These are phyloP conservation scores for Ophiostoma sp. DNA, from an alignment of 2,329 filamentous ascomycete genomes.

Conservation along the genomic window DNA sequence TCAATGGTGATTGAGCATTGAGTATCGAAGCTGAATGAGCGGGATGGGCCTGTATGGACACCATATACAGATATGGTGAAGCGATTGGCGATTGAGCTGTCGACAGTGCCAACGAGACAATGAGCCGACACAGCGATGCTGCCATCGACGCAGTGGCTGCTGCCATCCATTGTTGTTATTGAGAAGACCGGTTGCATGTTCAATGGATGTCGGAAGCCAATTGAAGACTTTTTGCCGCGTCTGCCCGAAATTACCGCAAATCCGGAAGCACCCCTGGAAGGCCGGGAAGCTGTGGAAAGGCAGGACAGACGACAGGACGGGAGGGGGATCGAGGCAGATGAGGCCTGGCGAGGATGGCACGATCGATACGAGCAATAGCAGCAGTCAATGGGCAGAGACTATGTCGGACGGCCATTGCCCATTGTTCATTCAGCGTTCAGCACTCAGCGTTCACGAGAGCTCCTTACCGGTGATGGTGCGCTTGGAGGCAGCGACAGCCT, in stretches of 20 bases:
- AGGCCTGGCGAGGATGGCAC: background rate
- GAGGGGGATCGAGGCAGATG: background rate
- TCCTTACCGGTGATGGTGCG: conserved; percentile 68
- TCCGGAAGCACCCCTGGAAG: background rate
- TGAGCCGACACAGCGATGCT: background rate
- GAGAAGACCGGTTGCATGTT: background rate
- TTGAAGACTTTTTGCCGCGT: conserved; percentile 19
- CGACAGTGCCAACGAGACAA: background rate
- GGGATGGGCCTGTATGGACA: conserved; percentile 2
- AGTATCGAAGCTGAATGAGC: background rate
- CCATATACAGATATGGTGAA: background rate
- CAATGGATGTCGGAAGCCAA: conserved; percentile 10
- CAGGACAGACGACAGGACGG: background rate
- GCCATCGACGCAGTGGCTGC: background rate
- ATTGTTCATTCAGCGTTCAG: background rate
- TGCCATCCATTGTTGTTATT: background rate
- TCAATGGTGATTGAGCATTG: background rate
- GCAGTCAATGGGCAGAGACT: background rate
- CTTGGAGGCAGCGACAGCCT: conserved; percentile 62
- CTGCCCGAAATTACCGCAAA: conserved; percentile 25
- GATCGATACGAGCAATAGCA: background rate
- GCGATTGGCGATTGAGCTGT: background rate
- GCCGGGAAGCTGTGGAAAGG: conserved; percentile 3
- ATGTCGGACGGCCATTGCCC: background rate
- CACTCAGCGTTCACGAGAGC: conserved; percentile 10